Evolutionary conservation across 2,329 filamentous ascomycete species (phyloP).

Genomic region (Trichoderma semiorbis): DNA sequence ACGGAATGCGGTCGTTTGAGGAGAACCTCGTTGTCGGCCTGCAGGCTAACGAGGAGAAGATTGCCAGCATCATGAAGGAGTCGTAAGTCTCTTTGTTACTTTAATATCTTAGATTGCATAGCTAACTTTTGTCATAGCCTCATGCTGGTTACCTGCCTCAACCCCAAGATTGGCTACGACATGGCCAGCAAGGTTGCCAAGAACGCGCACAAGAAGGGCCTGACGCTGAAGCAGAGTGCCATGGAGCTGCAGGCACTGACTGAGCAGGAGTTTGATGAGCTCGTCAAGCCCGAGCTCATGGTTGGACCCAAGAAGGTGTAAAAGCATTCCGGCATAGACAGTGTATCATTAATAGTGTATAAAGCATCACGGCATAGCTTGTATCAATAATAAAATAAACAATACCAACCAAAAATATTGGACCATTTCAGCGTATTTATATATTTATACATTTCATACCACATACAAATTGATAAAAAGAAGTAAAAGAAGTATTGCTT

Average conservation of each 20-base stretch:
- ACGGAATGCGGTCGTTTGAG: slow-evolving; percentile 94
- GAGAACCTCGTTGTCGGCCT: slow-evolving; percentile 86
- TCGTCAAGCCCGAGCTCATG: slow-evolving; percentile 95
- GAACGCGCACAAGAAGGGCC: slow-evolving; percentile 97
- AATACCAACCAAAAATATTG: not conserved
- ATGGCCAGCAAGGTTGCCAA: slow-evolving; percentile 97
- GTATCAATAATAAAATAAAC: not conserved
- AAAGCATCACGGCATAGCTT: not conserved
- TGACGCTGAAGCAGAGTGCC: slow-evolving; percentile 89
- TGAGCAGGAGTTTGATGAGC: slow-evolving; percentile 82
- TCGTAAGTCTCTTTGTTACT: slow-evolving; percentile 57
- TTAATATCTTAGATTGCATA: not conserved
- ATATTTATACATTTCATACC: no score
- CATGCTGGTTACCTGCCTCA: slow-evolving; percentile 97
- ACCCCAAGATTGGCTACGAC: slow-evolving; percentile 95
- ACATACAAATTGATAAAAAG: not conserved
- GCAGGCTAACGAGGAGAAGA: slow-evolving; percentile 90
- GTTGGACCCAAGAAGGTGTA: slow-evolving; percentile 57
- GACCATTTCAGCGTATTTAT: no score
- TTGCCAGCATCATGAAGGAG: slow-evolving; percentile 85
- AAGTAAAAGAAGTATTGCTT: not conserved
- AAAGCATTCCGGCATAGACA: not conserved
- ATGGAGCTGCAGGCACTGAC: slow-evolving; percentile 89
- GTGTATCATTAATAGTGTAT: not conserved
- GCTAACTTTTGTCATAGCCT: slow-evolving; percentile 52